phyloP scores from a whole-genome alignment of 2,329 filamentous ascomycete species.

The Aspergillus transmontanensis region DNA sequence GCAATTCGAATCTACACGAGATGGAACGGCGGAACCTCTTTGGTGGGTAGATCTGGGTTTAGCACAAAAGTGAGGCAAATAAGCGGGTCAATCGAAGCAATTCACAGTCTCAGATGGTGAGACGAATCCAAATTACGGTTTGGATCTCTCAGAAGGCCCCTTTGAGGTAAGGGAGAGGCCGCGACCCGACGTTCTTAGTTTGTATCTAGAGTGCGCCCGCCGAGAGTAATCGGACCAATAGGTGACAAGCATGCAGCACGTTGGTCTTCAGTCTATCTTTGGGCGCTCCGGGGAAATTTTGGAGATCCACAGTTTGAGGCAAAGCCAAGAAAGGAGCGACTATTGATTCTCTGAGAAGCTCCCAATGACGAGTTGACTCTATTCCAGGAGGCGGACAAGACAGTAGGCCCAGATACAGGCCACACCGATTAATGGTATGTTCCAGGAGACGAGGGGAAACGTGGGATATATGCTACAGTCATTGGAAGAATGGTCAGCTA shows the following conservation, averaged over 20 bases:
- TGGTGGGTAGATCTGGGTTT: slow-evolving; percentile 16
- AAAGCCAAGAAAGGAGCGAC: slow-evolving; percentile 13
- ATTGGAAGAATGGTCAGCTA: slow-evolving; percentile 7
- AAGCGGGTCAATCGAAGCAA: slow-evolving; percentile 19
- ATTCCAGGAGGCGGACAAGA: not conserved
- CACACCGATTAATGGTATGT: not conserved
- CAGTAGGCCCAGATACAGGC: not conserved
- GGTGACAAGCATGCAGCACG: slow-evolving; percentile 17
- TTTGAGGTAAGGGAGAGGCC: slow-evolving; percentile 15
- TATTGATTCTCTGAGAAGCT: slow-evolving; percentile 10
- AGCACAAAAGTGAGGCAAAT: slow-evolving; percentile 25
- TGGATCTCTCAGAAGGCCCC: not conserved
- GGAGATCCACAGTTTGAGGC: slow-evolving; percentile 20
- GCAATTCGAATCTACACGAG: slow-evolving; percentile 25
- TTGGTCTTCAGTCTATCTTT: slow-evolving; percentile 21
- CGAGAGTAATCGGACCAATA: slow-evolving; percentile 20
- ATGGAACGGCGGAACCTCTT: slow-evolving; percentile 21
- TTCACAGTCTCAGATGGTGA: slow-evolving; percentile 9
- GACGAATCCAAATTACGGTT: slow-evolving; percentile 11
- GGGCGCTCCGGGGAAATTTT: slow-evolving; percentile 17
- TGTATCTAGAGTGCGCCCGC: slow-evolving; percentile 14
- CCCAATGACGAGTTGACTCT: slow-evolving; percentile 11
- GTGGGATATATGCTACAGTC: slow-evolving; percentile 1
- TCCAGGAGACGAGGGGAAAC: not conserved
- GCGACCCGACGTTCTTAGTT: slow-evolving; percentile 7